phyloP scores from a whole-genome alignment of 306 rosid genomes.

The Fagus crenata region DNA sequence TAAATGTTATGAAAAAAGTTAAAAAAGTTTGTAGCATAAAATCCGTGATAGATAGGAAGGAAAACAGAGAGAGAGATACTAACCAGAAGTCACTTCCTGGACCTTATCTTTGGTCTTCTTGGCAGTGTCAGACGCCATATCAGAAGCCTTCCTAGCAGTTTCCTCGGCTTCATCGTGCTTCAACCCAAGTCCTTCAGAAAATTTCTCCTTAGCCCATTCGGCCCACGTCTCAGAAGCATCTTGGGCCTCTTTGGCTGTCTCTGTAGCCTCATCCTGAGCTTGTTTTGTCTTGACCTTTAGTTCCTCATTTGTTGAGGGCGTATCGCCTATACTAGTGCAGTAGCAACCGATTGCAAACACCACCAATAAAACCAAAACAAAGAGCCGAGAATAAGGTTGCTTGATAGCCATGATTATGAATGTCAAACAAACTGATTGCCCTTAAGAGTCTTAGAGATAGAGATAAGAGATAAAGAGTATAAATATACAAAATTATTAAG shows the following conservation, averaged over 20 bases:
- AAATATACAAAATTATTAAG: background rate
- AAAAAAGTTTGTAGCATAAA: too few relatives aligned
- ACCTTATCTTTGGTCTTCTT: conserved; percentile 33
- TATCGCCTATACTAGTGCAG: conserved; percentile 38
- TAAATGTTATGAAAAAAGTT: too few relatives aligned
- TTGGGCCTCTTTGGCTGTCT: conserved; percentile 38
- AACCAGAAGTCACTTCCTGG: conserved; percentile 55
- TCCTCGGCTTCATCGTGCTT: conserved; percentile 31
- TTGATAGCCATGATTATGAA: conserved; percentile 40
- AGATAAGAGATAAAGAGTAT: too few relatives aligned
- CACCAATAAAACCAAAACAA: conserved; percentile 18
- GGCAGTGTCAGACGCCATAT: conserved; percentile 39
- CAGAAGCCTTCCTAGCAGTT: conserved; percentile 26
- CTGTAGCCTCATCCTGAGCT: conserved; percentile 34
- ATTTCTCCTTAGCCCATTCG: conserved; percentile 83
- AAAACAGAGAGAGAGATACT: conserved; percentile 3
- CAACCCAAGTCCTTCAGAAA: conserved; percentile 66
- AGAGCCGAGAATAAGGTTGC: conserved; percentile 19
- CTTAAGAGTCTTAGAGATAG: too few relatives aligned
- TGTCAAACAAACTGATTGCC: background rate
- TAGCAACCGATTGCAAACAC: conserved; percentile 27
- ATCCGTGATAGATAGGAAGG: background rate
- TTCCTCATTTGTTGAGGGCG: conserved; percentile 46
- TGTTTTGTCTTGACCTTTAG: conserved; percentile 29
- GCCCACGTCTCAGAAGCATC: conserved; percentile 69